Base-by-base conservation (phyloP, 371 early-diverging fungal genomes). In the Thermomucor indicae-seudaticae region DNA sequence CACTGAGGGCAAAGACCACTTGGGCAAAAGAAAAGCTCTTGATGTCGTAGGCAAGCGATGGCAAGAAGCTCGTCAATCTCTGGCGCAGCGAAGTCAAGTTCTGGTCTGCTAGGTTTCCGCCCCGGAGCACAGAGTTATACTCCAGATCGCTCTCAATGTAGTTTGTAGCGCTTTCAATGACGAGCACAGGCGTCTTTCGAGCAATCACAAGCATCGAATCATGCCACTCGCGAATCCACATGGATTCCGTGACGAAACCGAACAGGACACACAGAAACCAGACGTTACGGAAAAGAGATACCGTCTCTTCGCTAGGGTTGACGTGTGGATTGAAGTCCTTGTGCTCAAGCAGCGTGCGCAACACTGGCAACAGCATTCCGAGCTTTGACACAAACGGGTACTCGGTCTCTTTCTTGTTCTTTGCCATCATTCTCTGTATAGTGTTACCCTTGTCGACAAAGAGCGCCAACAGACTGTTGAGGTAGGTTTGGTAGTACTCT, bases 91-190 rank as follows among this genome's bases (percentile, higher is more conserved):
- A 31, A 0, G 74, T 5, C 22, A 73, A 47, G 17, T 62, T 73
- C 23, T 84, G 80, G 10, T 92, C 93, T n/a, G 80, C 55, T 24
- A 47, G 49, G 40, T 81, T 77, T 22, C 79, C 84, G 39, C 82
- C 78, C 35, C 87, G 78, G 14, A 93, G 65, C 6, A 95, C 84
- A 7, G 94, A 90, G 61, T 91, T 91, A 55, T 88, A 85, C 52
- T 90, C 89, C 14, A 97, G 69, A 55, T 95, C 95, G n/a, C 85
- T 90, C 50, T 93, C 93, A 28, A 97, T 56, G 51, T 90, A 92
- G 42, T 86, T 87, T 17, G 85, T 83, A 0, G 84, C 75, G 31
- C 83, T 77, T 39, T 80, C 84, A 25, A 86, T 83, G 4, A 91
- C 81, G 40, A 97, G 75, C 0, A 89, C 74, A 0, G 97, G 97